Evolutionary conservation across 768 basidiomycete genomes (phyloP), one percentile per base, ranked within the genome.

Genomic region (Steccherinum ochraceum): DNA sequence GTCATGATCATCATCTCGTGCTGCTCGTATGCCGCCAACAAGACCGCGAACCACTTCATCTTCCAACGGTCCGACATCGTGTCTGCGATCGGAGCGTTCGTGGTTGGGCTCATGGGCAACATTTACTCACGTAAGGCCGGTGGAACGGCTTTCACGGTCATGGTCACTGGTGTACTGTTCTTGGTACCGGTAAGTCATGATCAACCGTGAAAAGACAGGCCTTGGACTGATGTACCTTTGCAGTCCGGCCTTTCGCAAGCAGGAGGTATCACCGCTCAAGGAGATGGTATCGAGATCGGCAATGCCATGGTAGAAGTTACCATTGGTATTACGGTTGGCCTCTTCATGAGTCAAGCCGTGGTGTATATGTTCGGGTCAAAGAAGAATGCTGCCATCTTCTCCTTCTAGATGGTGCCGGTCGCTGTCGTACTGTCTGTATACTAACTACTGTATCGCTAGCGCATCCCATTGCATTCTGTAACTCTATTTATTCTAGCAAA

Each of bases 1-100:
- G 84, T 93, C 16, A 92, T 92, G 91, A 85, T 91, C 51, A 53
- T 84, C 59, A 91, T 93, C 57, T 89, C 88, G 13, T 92, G 89
- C 63, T 77, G 76, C 48, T 81, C 84, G 13, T 91, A 87, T 59
- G 79, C 82, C 10, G 81, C 87, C 25, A 92, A 91, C 66, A 88
- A 86, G 64, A 72, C 84, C 43, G 90, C 88, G 45, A 89, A 89
- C 62, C 85, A 86, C 58, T 89, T 83, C 61, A 91, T 92, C 60
- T 86, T 89, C 70, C 83, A 86, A 64, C 83, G 86, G 13, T 86
- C 86, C 3, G 90, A 93, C 58, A 72, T 92, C 42, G 89, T 90
- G 16, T 88, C 86, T 49, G 86, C 87, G 10, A 88, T 92, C 59
- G 90, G 89, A 0, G 88, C 89, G 16, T 90, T 90, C 56, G 86